Evolutionary conservation across 805 yeast genomes (phyloP).

Genomic region (Yamadazyma philogaea): DNA sequence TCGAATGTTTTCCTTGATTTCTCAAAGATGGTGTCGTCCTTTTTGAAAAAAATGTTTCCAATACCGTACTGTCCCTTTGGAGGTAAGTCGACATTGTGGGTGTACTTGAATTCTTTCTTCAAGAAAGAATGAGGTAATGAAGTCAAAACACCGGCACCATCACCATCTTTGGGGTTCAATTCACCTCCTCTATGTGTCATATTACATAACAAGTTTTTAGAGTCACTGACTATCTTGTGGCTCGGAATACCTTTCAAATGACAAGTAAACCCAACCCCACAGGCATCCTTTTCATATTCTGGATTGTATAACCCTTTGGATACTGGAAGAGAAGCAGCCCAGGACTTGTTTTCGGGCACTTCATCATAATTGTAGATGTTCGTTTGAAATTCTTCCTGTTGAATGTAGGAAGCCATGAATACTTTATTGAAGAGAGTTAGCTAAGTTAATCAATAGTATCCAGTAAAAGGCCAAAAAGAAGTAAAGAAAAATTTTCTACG

Average conservation of each 20-base stretch:
- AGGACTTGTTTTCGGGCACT: constrained; percentile 72
- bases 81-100: constrained; percentile 67
- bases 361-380: constrained; percentile 67
- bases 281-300: constrained; percentile 90
- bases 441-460: constrained; percentile 2
- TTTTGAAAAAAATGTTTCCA: constrained; percentile 92
- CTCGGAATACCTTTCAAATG: constrained; percentile 84
- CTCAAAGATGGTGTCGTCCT: constrained; percentile 67
- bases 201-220: constrained; percentile 81
- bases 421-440: constrained; percentile 6
- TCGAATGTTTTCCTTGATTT: constrained; percentile 77
- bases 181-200: constrained; percentile 99
- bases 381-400: constrained; percentile 33
- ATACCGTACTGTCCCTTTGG: constrained; percentile 85
- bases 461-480: not conserved
- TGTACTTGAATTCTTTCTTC: constrained; percentile 75
- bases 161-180: constrained; percentile 96
- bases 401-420: constrained; percentile 34
- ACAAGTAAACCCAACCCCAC: constrained; percentile 98
- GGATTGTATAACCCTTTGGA: constrained; percentile 92
- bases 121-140: constrained; percentile 89
- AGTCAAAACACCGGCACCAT: constrained; percentile 96
- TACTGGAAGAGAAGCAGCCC: constrained; percentile 89
- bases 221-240: constrained; percentile 93
- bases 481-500: constrained; percentile 1